Evolutionary conservation across 371 early-diverging fungal species (phyloP).

Genomic region (Mortierella sp.): DNA sequence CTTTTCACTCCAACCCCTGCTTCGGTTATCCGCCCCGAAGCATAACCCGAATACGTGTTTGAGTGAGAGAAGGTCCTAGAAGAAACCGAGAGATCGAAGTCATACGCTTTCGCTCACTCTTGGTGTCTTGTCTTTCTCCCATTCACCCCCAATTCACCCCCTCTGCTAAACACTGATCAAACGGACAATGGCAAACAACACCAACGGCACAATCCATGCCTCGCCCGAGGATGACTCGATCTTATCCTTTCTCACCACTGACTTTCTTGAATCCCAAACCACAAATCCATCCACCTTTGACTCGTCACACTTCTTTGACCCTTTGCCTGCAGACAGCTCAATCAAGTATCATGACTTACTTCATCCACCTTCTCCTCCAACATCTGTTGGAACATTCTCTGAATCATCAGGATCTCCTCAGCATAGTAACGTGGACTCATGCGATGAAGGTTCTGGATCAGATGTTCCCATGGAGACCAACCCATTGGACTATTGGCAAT

Average conservation of each 20-base stretch:
- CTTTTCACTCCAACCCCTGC: not conserved
- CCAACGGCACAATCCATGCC: conserved; percentile 7
- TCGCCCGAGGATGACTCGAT: conserved; percentile 51
- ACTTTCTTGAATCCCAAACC: conserved; percentile 54
- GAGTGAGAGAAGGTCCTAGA: not conserved
- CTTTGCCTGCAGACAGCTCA: conserved; percentile 7
- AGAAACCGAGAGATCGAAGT: not conserved
- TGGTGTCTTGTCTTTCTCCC: conserved; percentile 20
- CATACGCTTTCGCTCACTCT: conserved; percentile 3
- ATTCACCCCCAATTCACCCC: not conserved
- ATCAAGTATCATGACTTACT: conserved; percentile 42
- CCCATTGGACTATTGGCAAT: conserved; percentile 53
- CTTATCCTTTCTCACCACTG: conserved; percentile 51
- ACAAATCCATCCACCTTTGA: conserved; percentile 23
- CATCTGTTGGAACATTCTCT: conserved; percentile 52
- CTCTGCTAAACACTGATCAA: conserved; percentile 8
- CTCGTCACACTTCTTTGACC: conserved; percentile 39
- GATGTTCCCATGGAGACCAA: conserved; percentile 48
- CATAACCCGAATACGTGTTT: conserved; percentile 4
- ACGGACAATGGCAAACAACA: conserved; percentile 10
- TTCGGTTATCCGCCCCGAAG: not conserved
- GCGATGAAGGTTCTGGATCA: conserved; percentile 49
- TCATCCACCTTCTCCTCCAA: conserved; percentile 53
- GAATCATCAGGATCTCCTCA: conserved; percentile 55
- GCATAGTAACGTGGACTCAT: conserved; percentile 41